Evolutionary conservation across 768 basidiomycete genomes (phyloP).

Genomic region (Panaeolus papilionaceus): DNA sequence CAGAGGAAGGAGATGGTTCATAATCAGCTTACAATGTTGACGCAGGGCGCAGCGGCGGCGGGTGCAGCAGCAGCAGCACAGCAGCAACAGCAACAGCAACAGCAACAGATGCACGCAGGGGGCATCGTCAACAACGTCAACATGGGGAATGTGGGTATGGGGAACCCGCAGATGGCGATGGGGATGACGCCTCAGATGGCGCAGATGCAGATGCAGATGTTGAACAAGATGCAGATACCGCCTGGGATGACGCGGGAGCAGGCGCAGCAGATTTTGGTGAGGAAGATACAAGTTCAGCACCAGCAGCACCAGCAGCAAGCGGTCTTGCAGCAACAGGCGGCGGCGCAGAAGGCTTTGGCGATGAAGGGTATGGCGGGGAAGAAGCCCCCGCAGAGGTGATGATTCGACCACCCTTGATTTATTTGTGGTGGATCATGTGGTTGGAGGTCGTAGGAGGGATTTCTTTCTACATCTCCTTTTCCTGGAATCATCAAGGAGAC

Average conservation of each 20-base stretch:
- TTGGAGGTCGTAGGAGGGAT: background rate
- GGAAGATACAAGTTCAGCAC: background rate
- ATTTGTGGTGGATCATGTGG: too few relatives aligned
- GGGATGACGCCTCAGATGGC: slow-evolving; percentile 18
- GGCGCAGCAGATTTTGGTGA: background rate
- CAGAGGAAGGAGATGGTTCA: background rate
- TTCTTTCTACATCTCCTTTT: background rate
- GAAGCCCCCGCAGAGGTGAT: slow-evolving; percentile 3
- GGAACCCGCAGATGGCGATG: slow-evolving; percentile 18
- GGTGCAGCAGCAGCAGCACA: background rate
- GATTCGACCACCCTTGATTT: background rate
- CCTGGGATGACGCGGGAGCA: slow-evolving; percentile 5
- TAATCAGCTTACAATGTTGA: background rate
- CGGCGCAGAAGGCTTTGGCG: background rate
- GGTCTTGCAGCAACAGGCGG: background rate
- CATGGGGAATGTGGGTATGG: slow-evolving; percentile 7
- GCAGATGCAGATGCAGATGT: slow-evolving; percentile 23
- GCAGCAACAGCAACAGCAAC: slow-evolving; percentile 13
- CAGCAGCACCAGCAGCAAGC: slow-evolving; percentile 3
- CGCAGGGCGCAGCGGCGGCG: background rate
- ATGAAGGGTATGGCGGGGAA: slow-evolving; percentile 11
- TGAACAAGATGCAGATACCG: slow-evolving; percentile 12
- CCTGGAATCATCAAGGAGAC: background rate
- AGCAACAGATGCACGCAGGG: slow-evolving; percentile 1
- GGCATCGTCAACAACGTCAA: background rate